These are phyloP conservation scores for Ligustrum vulgare DNA, from an alignment of 257 asterid species.

Conservation along the genomic window DNA sequence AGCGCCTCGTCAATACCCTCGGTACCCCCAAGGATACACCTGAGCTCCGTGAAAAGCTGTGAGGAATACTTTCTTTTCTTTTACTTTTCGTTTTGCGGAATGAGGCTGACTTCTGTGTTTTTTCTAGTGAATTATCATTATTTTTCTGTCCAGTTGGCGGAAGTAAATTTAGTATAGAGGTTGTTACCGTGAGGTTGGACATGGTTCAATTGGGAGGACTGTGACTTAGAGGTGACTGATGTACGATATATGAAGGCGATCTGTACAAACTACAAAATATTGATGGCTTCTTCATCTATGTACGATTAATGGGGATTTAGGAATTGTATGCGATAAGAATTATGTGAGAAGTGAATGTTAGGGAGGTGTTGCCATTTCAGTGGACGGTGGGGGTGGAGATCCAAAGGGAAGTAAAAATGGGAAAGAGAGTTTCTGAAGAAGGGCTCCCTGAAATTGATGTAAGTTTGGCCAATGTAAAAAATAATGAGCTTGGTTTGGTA, in stretches of 20 bases:
- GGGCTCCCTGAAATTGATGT: background rate
- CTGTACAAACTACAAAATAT: background rate
- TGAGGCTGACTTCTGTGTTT: slow-evolving; percentile 12
- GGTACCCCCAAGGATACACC: slow-evolving; percentile 98
- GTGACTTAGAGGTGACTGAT: background rate
- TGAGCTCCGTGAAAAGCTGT: slow-evolving; percentile 95
- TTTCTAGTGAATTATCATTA: background rate
- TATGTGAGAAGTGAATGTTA: background rate
- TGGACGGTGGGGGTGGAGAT: background rate
- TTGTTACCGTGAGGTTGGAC: slow-evolving; percentile 8
- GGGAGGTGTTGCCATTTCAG: background rate
- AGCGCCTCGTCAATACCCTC: slow-evolving; percentile 86
- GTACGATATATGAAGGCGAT: background rate
- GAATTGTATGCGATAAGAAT: background rate
- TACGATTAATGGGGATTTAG: background rate
- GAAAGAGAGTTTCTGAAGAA: background rate
- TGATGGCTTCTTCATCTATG: background rate
- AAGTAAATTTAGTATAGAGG: background rate
- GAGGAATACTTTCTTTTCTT: slow-evolving; percentile 23
- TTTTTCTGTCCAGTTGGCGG: slow-evolving; percentile 2
- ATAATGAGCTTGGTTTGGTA: background rate
- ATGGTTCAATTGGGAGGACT: background rate
- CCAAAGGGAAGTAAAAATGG: background rate
- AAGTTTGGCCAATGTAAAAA: background rate
- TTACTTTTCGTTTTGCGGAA: slow-evolving; percentile 3